A percentile compares a stretch with the other conserved stretches of the same genome.
Conservation (phyloP, 768 basidiomycete genomes). For the Boletus tylopilopsis region DNA sequence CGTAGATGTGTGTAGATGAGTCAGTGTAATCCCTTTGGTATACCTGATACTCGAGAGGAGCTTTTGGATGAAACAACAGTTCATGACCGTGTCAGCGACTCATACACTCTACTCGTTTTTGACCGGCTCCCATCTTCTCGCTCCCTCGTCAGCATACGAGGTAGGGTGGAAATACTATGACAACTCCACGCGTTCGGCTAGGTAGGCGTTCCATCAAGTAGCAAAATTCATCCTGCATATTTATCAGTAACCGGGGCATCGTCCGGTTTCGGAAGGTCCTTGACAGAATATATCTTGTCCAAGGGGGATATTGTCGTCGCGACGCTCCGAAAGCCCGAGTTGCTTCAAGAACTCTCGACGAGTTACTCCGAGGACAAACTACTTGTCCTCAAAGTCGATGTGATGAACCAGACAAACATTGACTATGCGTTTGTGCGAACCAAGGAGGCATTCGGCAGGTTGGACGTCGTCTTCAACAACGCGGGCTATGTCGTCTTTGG, state of each 20-base stretch:
- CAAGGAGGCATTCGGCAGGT: background rate
- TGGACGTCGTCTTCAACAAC: background rate
- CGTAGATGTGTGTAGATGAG: too few species aligned
- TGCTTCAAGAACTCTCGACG: slow-evolving; percentile 21
- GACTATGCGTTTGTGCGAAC: background rate
- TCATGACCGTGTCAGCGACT: too few species aligned
- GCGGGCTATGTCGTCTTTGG: slow-evolving; percentile 10
- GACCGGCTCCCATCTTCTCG: too few species aligned
- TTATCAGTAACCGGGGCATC: slow-evolving; percentile 32
- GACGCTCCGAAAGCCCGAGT: slow-evolving; percentile 36
- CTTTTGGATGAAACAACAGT: too few species aligned
- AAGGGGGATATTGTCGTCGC: slow-evolving; percentile 38
- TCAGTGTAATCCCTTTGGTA: too few species aligned
- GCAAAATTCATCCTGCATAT: too few species aligned
- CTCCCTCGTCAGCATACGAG: too few species aligned
- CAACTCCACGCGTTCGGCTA: too few species aligned
- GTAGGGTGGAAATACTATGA: too few species aligned
- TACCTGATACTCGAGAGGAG: too few species aligned
- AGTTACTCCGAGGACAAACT: slow-evolving; percentile 22
- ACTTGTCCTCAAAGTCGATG: background rate
- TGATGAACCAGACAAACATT: background rate
- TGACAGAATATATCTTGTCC: slow-evolving; percentile 29
- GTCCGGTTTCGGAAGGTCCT: slow-evolving; percentile 34
- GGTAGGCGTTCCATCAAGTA: too few species aligned
- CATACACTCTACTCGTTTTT: too few species aligned